phyloP scores from a whole-genome alignment of 2,329 filamentous ascomycete species.

The Seiridium cupressi region DNA sequence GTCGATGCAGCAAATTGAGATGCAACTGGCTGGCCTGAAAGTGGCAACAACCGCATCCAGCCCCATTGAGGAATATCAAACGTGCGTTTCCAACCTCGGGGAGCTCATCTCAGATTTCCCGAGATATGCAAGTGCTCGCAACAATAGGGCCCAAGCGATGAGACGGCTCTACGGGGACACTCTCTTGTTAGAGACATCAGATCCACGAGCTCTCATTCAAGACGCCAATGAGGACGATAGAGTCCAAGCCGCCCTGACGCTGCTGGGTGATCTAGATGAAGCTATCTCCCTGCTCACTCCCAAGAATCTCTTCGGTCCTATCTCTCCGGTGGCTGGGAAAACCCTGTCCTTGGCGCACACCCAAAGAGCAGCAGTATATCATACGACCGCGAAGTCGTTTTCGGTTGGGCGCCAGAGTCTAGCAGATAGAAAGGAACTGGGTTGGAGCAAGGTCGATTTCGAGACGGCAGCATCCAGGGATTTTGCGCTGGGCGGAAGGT shows the following conservation, averaged over 20 bases:
- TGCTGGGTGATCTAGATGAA: constrained; percentile 52
- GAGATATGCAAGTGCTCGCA: constrained; percentile 68
- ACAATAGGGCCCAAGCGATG: constrained; percentile 71
- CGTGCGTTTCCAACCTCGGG: constrained; percentile 48
- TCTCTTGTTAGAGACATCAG: constrained; percentile 44
- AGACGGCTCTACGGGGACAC: constrained; percentile 62
- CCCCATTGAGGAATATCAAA: constrained; percentile 43
- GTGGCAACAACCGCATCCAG: constrained; percentile 31
- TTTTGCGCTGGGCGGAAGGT: constrained; percentile 62
- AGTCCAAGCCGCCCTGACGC: constrained; percentile 34
- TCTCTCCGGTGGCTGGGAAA: constrained; percentile 64
- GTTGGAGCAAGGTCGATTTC: constrained; percentile 54
- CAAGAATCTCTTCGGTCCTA: constrained; percentile 40
- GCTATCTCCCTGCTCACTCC: constrained; percentile 62
- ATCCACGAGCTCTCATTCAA: constrained; percentile 39
- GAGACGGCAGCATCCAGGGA: constrained; percentile 62
- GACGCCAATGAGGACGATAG: constrained; percentile 35
- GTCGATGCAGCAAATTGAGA: constrained; percentile 53
- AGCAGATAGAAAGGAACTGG: constrained; percentile 40
- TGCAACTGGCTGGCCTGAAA: constrained; percentile 44
- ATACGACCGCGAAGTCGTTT: constrained; percentile 53
- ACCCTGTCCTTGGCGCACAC: constrained; percentile 70
- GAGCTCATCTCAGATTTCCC: constrained; percentile 57
- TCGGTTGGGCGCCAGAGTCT: constrained; percentile 36
- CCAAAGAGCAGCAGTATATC: constrained; percentile 66